phyloP scores from a whole-genome alignment of 2,329 filamentous ascomycete genomes.

The Iodosphaeria phyllophila region DNA sequence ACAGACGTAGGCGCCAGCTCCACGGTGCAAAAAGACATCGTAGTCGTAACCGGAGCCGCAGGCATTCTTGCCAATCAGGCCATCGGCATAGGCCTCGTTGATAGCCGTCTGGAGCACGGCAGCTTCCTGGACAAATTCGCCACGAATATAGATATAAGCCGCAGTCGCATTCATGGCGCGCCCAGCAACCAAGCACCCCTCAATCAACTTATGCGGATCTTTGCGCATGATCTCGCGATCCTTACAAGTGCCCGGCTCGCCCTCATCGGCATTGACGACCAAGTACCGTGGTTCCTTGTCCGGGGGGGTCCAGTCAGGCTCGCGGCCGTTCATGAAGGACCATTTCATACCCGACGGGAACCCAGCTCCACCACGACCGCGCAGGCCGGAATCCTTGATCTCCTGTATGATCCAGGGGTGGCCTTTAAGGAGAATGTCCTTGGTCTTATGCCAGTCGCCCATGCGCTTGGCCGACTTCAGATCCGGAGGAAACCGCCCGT shows the following conservation, averaged over 20 bases:
- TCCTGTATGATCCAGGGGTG: conserved; percentile 98
- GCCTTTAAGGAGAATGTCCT: conserved; percentile 92
- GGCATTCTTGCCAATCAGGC: conserved; percentile 94
- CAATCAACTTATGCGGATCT: conserved; percentile 96
- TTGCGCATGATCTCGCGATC: conserved; percentile 99
- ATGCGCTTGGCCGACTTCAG: conserved; percentile 92
- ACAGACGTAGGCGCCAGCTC: conserved; percentile 93
- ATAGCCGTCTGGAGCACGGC: conserved; percentile 87
- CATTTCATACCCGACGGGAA: conserved; percentile 99
- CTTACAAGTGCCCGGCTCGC: conserved; percentile 97
- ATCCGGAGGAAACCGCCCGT: conserved; percentile 80
- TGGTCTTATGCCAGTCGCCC: conserved; percentile 98
- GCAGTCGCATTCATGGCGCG: conserved; percentile 98
- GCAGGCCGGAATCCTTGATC: conserved; percentile 87
- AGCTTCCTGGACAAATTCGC: conserved; percentile 94
- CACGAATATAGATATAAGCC: conserved; percentile 98
- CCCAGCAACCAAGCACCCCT: conserved; percentile 89
- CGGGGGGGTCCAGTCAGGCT: conserved; percentile 99
- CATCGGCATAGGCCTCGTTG: conserved; percentile 90
- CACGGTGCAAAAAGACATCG: conserved; percentile 90
- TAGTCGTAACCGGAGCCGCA: conserved; percentile 96
- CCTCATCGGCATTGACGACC: conserved; percentile 96
- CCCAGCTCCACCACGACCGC: conserved; percentile 90
- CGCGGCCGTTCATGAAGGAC: conserved; percentile 99
- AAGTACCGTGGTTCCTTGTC: conserved; percentile 89